Evolutionary conservation across 805 yeast genomes (phyloP).

Genomic region (Suhomyces prunicola): DNA sequence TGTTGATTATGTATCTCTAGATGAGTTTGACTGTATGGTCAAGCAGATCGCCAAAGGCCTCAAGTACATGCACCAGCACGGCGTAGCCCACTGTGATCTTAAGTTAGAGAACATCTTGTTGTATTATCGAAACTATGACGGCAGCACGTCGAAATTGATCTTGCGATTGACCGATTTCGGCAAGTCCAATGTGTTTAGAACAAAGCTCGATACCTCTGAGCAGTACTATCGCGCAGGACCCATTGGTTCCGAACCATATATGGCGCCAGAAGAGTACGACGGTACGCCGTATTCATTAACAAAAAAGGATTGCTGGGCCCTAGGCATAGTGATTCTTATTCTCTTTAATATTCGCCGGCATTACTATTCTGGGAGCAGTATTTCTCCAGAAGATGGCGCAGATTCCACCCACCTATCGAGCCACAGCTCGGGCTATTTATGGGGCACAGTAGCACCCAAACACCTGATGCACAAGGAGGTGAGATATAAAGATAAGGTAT

Average conservation of each 20-base stretch:
- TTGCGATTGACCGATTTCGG: constrained; percentile 70
- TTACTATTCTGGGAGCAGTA: constrained; percentile 15
- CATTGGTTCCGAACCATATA: constrained; percentile 87
- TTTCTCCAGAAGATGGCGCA: not conserved
- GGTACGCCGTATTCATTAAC: constrained; percentile 62
- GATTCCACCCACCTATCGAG: constrained; percentile 55
- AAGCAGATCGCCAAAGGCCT: constrained; percentile 83
- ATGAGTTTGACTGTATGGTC: constrained; percentile 85
- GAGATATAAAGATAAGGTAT: constrained; percentile 28
- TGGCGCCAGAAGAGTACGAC: constrained; percentile 83
- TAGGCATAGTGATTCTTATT: constrained; percentile 52
- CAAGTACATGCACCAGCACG: constrained; percentile 82
- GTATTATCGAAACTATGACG: constrained; percentile 31
- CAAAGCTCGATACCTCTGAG: constrained; percentile 72
- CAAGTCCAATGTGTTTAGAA: constrained; percentile 83
- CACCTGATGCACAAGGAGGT: constrained; percentile 8
- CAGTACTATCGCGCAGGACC: constrained; percentile 55
- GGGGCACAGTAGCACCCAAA: constrained; percentile 31
- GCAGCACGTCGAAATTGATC: constrained; percentile 9
- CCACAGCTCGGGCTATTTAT: constrained; percentile 25
- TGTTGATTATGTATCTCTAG: constrained; percentile 20
- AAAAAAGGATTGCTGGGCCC: constrained; percentile 84
- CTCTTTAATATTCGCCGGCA: constrained; percentile 30
- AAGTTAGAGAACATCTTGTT: constrained; percentile 84
- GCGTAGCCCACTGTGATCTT: constrained; percentile 91